A percentile compares a stretch with the other conserved stretches of the same genome.
These are phyloP conservation scores for Lactarius vividus DNA, from an alignment of 768 basidiomycete genomes.

Conservation along the genomic window DNA sequence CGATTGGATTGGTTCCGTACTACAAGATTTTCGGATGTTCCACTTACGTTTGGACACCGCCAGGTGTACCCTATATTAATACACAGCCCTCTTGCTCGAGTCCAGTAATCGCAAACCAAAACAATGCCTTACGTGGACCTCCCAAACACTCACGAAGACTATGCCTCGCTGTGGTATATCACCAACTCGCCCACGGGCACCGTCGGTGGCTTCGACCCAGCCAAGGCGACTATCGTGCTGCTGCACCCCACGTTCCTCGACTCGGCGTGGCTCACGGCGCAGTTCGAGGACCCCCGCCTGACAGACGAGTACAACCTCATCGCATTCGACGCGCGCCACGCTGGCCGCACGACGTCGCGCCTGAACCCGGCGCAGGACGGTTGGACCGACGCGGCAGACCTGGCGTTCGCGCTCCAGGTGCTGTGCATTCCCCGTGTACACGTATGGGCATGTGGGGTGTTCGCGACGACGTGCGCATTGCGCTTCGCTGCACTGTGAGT, in stretches of 20 bases:
- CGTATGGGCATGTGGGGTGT: conserved; percentile 31
- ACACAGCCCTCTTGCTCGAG: not conserved
- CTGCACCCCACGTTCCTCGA: conserved; percentile 33
- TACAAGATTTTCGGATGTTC: not conserved
- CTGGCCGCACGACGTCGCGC: conserved; percentile 26
- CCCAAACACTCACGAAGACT: conserved; percentile 22
- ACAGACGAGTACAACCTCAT: conserved; percentile 30
- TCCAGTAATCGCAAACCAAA: not conserved
- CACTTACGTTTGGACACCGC: not conserved
- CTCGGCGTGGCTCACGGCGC: conserved; percentile 30
- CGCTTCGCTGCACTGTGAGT: conserved; percentile 30
- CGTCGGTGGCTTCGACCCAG: conserved; percentile 30
- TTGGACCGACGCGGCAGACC: conserved; percentile 34
- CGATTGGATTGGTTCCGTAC: not conserved
- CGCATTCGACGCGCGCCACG: conserved; percentile 31
- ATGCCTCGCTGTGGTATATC: conserved; percentile 32
- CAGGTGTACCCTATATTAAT: not conserved
- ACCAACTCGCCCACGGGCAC: conserved; percentile 31
- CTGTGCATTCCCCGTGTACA: conserved; percentile 32
- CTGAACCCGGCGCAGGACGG: conserved; percentile 29
- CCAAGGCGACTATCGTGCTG: conserved; percentile 31
- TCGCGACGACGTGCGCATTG: conserved; percentile 30
- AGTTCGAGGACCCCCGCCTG: conserved; percentile 33
- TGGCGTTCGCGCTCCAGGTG: conserved; percentile 29
- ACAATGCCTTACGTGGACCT: conserved; percentile 29